Conservation (phyloP, 345 rosid genomes). For the Rhodamnia rubescens region DNA sequence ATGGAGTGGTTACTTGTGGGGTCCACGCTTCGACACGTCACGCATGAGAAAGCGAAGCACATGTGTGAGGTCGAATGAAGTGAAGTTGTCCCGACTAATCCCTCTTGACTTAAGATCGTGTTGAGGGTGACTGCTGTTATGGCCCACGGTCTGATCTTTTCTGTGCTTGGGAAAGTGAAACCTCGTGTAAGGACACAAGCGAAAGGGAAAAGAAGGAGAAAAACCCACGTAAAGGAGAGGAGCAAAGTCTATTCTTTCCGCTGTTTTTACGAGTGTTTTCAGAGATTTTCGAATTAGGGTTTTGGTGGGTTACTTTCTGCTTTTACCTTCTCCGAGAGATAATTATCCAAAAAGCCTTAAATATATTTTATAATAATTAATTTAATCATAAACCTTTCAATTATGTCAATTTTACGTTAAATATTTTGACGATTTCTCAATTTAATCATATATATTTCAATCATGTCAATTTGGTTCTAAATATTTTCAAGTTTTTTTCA, state of each 20-base stretch:
- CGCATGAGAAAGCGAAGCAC: neutral
- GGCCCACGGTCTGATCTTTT: neutral
- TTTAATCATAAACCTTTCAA: no score
- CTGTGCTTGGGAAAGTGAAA: neutral
- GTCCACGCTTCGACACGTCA: neutral
- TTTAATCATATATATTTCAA: no score
- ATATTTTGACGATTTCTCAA: no score
- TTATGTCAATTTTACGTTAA: no score
- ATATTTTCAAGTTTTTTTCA: no score
- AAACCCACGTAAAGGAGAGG: neutral
- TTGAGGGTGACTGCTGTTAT: neutral
- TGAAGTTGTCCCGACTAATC: neutral
- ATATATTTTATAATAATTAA: no score
- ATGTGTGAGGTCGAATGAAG: neutral
- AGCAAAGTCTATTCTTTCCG: neutral
- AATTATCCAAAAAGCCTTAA: no score
- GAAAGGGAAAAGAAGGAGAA: neutral
- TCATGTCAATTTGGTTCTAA: no score
- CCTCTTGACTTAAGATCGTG: neutral
- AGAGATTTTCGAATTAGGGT: neutral
- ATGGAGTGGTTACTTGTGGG: neutral
- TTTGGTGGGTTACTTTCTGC: neutral
- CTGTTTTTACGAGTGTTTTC: neutral
- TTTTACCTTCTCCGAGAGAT: neutral
- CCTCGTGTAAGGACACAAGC: neutral